Base-by-base conservation (phyloP, 371 early-diverging fungal genomes). In the Rhizomucor pusillus region DNA sequence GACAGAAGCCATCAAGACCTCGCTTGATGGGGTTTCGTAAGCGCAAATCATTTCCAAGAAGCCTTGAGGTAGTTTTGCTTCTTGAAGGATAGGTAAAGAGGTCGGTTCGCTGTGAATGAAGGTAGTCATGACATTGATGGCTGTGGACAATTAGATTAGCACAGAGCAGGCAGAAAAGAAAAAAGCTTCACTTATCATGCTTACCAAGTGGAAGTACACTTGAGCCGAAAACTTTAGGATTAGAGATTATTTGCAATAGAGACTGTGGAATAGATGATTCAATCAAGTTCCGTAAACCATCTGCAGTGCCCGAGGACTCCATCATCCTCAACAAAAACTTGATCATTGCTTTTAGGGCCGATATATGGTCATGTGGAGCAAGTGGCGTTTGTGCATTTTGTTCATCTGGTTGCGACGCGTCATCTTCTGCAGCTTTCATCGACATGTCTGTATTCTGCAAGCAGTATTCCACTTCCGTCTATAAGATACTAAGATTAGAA, bases 31-130 rank as follows among this genome's bases (percentile, higher is more conserved):
- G 70, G 75, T 10, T 88, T 94, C 35, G 25, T 85, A 84, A 14
- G 59, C 60, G 18, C 76, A 69, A 16, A 93, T 73, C 22, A 88
- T 80, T 3, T 73, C 70, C 24, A 97, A 74, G 63, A 98, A 88
- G 1, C 85, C 79, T 47, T 94, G 89, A 1, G 97, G 95, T 25
- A 97, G 66, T 40, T 85, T 78, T 5, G 85, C 78, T 68, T 98
- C 98, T 67, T 98, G 98, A 39, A 98, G 73, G 48, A 98, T 91
- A 1, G 90, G 62, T 16, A 98, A 71, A 3, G 87, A 90, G 0
- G 97, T 96, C 0, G 99, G 97, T 57, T 98, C 99, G 61, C 94
- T 97, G 67, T 98, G 97, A 39, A 98, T 91, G 57, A 98, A 90
- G 6, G 93, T 94, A 0, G 97, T 86, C 82, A 91, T 91, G 23